Evolutionary conservation across 176 grass and related monocot species (phyloP), one percentile per base, ranked within the genome.

Genomic region (Raddia guianensis): DNA sequence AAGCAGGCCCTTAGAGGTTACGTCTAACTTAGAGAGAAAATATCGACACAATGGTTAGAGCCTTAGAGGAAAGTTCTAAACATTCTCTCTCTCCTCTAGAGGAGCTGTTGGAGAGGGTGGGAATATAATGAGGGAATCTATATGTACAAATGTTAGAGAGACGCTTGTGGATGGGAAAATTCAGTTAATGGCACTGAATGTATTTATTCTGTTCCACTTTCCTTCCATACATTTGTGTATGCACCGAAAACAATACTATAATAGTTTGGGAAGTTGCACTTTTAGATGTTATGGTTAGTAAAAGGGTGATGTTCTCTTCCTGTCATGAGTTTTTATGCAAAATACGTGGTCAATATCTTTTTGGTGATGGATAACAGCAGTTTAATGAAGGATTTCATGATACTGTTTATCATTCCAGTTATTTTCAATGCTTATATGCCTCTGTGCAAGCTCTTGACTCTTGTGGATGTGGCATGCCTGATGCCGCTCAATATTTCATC

Each of bases 171-270:
- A 27, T 27, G 27, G 27, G 27, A 27, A 27, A 27, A 27, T 27
- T 27, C 27, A 27, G 27, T 27, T 27, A 27, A 27, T 27, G 27
- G 27, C 27, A 27, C 27, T 27, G 27, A 27, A 27, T 27, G 27
- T 27, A n/a, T 87, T 85, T 87, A 61, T 80, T 68, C 70, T 68
- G 48, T 77, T 20, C 15, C 69, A 33, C 6, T 74, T 74, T 73
- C 44, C n/a, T 75, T 27, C 33, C 63, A 66, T 62, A 35, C 50
- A 55, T 79, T 12, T 5, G 7, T 16, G 21, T 43, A 21, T 75
- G 46, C 60, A 34, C 53, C 47, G 52, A 63, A 32, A 75, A 66
- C 12, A 56, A 15, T 83, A 58, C 20, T 70, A 66, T 9, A 56
- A 15, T 83, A 58, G 34, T 70, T 59, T 21, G 48, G 18, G 43